A percentile compares a stretch with the other conserved stretches of the same genome.
These are phyloP conservation scores for Quambalaria eucalypti DNA, from an alignment of 1,284 basidiomycete species.

Conservation along the genomic window DNA sequence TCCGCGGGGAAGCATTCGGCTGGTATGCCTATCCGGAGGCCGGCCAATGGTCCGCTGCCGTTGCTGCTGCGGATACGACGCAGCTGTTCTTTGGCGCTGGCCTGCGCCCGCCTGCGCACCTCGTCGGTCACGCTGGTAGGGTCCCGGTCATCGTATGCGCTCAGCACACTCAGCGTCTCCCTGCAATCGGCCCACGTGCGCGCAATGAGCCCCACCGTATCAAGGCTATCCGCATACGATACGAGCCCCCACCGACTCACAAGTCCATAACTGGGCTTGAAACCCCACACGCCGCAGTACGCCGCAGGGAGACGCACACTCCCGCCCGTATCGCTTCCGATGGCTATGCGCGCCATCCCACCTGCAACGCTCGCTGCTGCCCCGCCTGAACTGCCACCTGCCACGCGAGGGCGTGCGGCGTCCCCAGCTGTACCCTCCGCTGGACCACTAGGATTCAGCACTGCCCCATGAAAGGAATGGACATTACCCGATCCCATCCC, in stretches of 20 bases:
- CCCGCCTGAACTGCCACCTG: conserved; percentile 50
- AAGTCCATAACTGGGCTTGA: conserved; percentile 91
- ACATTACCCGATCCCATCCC: conserved; percentile 66
- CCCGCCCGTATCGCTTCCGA: conserved; percentile 92
- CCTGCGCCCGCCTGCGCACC: not conserved
- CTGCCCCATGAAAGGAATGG: conserved; percentile 30
- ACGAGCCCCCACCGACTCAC: conserved; percentile 84
- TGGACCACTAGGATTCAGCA: conserved; percentile 32
- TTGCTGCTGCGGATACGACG: not conserved
- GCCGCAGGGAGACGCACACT: conserved; percentile 84
- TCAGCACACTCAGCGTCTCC: conserved; percentile 59
- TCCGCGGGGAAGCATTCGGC: conserved; percentile 76
- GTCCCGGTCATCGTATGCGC: conserved; percentile 63
- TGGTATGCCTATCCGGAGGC: conserved; percentile 59
- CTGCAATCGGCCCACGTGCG: conserved; percentile 53
- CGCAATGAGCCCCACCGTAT: conserved; percentile 80
- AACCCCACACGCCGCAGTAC: conserved; percentile 81
- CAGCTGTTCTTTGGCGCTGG: not conserved
- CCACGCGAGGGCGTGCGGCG: not conserved
- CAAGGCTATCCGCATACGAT: conserved; percentile 85
- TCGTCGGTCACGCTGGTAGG: conserved; percentile 55
- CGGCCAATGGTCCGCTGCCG: conserved; percentile 37
- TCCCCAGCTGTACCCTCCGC: not conserved
- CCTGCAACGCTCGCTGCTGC: conserved; percentile 37
- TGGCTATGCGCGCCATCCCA: conserved; percentile 49